Base-by-base conservation (phyloP, 2,329 filamentous ascomycete species). In the Chaetomiaceae sp. region DNA sequence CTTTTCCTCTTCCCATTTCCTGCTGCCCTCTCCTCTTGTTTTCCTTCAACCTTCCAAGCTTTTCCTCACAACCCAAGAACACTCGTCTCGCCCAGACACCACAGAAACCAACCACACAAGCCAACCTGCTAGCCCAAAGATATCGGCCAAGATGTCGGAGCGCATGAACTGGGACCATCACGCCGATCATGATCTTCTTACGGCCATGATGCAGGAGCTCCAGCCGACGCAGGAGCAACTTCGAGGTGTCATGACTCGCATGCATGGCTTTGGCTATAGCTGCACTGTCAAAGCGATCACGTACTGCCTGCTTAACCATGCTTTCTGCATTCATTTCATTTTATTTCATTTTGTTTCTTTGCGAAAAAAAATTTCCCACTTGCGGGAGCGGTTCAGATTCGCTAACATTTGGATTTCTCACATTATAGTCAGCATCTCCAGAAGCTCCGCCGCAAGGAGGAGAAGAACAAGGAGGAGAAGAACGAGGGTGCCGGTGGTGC, bases 361-460 rank as follows among this genome's bases (percentile, higher is more conserved):
- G 13, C 7, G 14, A 18, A 13, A 41, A 23, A 20, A 47, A 18
- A 25, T n/a, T n/a, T n/a, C n/a, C n/a, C n/a, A n/a, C n/a, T n/a
- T n/a, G n/a, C n/a, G n/a, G n/a, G n/a, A n/a, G n/a, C n/a, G n/a
- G n/a, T n/a, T 44, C 10, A 21, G 46, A 16, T 3, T 33, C 16
- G 16, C 50, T 41, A 29, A 45, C 44, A 48, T 5, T 29, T 20
- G 6, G n/a, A 18, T 21, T 18, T 32, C 16, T 37, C 21, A 37
- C 16, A 5, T 27, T 34, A 34, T 34, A 70, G 68, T 1, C 68
- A 70, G 60, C 68, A 70, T 18, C 56, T 70, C 0, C 68, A 70
- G 49, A 70, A 69, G 48, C 58, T 70, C 0, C 64, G 65, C 10
- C 64, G 65, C 32, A 66, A 66, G 56, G 64, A 67, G 41, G 54